Base-by-base conservation (phyloP, 805 yeast genomes). In the Ogataea nakhonphanomensis region DNA sequence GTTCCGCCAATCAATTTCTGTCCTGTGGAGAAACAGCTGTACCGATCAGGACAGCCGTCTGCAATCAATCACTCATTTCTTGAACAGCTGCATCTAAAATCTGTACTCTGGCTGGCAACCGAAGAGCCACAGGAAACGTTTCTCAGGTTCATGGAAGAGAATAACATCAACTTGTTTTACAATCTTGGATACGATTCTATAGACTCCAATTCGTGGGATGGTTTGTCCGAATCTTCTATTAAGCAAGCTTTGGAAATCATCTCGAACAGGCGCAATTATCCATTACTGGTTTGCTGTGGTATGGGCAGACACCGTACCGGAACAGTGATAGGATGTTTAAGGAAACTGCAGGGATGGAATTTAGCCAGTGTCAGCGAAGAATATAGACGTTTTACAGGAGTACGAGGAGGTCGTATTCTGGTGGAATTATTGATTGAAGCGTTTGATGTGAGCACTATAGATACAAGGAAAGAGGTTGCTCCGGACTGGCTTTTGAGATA, bases 231-330 rank as follows among this genome's bases (percentile, higher is more conserved):
- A 56, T 72, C 77, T 30, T 78, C 95, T 15, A 88, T 91, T 38
- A 76, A 78, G 21, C 80, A 79, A 45, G 95, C 96, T 1, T 65
- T 91, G 46, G 84, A 81, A 46, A 71, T 88, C 25, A 84, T 91
- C 13, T 76, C 81, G 31, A 76, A 86, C 52, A 74, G 73, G 47
- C 72, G 76, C n/a, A 78, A 80, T 58, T 86, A 87, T 55, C 98
- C 99, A 0, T 54, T 93, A 46, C 66, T 93, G 36, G 90, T 90
- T 4, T 93, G 98, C 61, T 93, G 98, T 55, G 96, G 97, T 10
- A 93, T 93, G 99, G 99, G 99, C 0, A 71, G 99, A 51, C 99
- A 91, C 62, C 72, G 99, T 49, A 90, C 98, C 0, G 99, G 99
- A 1, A 90, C 98, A 0, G 96, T 93, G 3, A 79, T 93, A 44